Evolutionary conservation across 768 basidiomycete genomes (phyloP).

Genomic region (Podaxis carcinomalis): DNA sequence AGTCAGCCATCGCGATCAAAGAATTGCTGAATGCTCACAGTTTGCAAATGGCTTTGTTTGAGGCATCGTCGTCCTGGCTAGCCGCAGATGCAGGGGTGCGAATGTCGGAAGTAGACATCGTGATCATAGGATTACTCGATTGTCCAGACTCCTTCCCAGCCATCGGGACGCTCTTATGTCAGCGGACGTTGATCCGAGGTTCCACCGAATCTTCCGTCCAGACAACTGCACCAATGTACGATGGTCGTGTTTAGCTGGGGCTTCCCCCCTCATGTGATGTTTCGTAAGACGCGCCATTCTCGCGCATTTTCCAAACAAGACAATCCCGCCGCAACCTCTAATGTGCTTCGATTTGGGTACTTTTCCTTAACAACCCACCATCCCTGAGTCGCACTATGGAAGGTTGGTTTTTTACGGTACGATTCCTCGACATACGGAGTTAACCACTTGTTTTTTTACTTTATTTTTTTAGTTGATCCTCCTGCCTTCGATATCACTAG

Average conservation of each 20-base stretch:
- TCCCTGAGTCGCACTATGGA: background rate
- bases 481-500: background rate
- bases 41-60: slow-evolving; percentile 14
- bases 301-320: too few relatives aligned
- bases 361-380: background rate
- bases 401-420: background rate
- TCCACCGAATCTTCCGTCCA: too few relatives aligned
- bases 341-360: background rate
- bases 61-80: background rate
- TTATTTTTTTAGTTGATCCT: background rate
- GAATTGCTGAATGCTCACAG: slow-evolving; percentile 5
- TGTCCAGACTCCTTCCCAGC: too few relatives aligned
- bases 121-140: background rate
- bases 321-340: too few relatives aligned
- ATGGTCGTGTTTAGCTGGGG: too few relatives aligned
- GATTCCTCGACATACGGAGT: background rate
- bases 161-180: too few relatives aligned
- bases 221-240: too few relatives aligned
- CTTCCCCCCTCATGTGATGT: too few relatives aligned
- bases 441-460: background rate
- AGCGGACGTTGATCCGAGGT: too few relatives aligned
- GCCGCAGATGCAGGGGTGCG: slow-evolving; percentile 8
- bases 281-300: too few relatives aligned
- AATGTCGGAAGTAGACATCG: slow-evolving; percentile 10
- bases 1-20: background rate